Evolutionary conservation across 2,329 filamentous ascomycete species (phyloP), one percentile per base, ranked within the genome.

Genomic region (Pseudogymnoascus sp.): DNA sequence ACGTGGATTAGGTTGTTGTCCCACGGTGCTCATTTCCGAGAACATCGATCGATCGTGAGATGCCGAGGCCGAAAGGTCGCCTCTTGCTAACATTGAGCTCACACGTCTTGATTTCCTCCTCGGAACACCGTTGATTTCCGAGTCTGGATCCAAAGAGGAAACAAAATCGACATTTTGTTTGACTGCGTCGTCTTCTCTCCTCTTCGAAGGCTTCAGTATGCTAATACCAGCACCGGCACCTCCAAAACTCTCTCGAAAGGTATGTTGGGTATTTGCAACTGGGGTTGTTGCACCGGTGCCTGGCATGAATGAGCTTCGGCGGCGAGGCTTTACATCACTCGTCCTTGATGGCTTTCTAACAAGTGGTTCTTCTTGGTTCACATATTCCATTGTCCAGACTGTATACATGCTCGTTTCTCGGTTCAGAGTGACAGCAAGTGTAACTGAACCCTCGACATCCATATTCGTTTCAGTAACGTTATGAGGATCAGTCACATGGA

Each of bases 51-150:
- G 84, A 68, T 96, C 92, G 67, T 93, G 90, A 25, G 59, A 40
- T 25, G 59, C 59, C 14, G 88, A 95, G 8, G 90, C 88, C 0
- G 91, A 93, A 18, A 97, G 79, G 72, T 97, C 93, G 34, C 90
- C 89, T 70, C 93, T 84, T 14, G 93, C 93, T 62, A 97, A 80
- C 76, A 96, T 84, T 14, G 93, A 97, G 77, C 95, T 99, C 25
- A 97, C 89, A 60, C 95, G 85, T 46, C 95, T 86, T 16, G 85
- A 88, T 65, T 84, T 85, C 64, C 85, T 79, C 61, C 85, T 77
- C 0, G 81, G 81, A 11, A 79, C 79, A 14, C 80, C 79, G n/a
- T 75, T 72, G 9, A 77, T 79, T 63, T 82, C 79, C 61, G 82
- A 82, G 63, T 91, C 88, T 43, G 89, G 83, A 63, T 90, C 89